phyloP scores from a whole-genome alignment of 2,329 filamentous ascomycete species.

The Pseudogymnoascus sp. region DNA sequence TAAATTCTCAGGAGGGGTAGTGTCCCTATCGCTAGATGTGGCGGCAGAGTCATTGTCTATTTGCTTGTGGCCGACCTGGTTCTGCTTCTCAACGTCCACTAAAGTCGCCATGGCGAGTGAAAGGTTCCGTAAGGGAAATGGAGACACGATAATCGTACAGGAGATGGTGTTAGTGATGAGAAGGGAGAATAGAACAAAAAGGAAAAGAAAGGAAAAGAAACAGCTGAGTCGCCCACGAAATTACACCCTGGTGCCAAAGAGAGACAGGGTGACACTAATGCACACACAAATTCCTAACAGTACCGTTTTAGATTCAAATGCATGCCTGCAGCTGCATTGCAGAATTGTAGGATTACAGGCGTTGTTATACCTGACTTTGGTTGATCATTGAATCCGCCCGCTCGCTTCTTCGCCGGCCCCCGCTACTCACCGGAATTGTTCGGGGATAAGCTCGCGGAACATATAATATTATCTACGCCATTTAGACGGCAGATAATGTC shows the following conservation, averaged over 20 bases:
- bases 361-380: background rate
- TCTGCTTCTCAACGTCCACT: constrained; percentile 10
- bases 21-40: background rate
- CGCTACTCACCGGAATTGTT: background rate
- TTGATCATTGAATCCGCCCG: no score
- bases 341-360: background rate
- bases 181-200: background rate
- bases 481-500: background rate
- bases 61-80: background rate
- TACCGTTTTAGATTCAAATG: background rate
- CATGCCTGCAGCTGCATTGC: background rate
- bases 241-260: background rate
- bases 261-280: background rate
- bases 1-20: background rate
- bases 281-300: background rate
- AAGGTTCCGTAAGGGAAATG: background rate
- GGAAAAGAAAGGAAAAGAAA: background rate
- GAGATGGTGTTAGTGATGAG: background rate
- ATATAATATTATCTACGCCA: background rate
- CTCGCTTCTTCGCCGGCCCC: background rate
- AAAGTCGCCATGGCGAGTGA: background rate
- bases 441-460: background rate
- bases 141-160: background rate
- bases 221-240: background rate
- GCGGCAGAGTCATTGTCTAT: constrained; percentile 6